Base-by-base conservation (phyloP, 495 filamentous ascomycete genomes). In the Aspergillus saccharolyticus region DNA sequence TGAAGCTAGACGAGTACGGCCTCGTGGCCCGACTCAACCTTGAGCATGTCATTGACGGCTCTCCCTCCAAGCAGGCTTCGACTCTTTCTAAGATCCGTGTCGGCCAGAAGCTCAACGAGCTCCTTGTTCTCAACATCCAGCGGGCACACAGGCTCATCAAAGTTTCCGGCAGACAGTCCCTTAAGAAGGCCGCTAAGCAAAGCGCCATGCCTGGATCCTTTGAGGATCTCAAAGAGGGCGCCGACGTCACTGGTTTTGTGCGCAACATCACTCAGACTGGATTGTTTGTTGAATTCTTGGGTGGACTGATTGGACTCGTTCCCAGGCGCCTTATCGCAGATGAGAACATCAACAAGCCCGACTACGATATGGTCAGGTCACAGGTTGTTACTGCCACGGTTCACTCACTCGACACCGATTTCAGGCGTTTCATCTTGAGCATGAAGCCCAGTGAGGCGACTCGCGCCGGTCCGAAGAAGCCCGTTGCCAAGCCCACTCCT, bases 41-140 rank as follows among this genome's bases (percentile, higher is more conserved):
- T 53, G 81, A 82, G 28, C 93, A 97, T 58, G 80, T 97, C 42
- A 85, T 87, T 22, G 94, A 98, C 74, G 90, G 89, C 24, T 87
- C 88, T 7, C 70, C 77, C 14, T 80, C 81, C 53, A 97, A 96
- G 72, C 86, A 85, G 53, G 75, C 76, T 51, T 86, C 86, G 12
- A 80, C 85, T 14, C 75, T 93, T 57, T 90, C 88, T 61, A 88
- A 86, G 64, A 83, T 96, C 44, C 82, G 88, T 50, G 85, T 91
- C 49, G 91, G 89, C 18, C 90, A 96, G 66, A 86, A 78, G 28
- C 74, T 96, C 54, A 82, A 82, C 20, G 88, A 95, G n/a, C 75
- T 98, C n/a, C 75, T 94, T 22, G 81, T 97, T 22, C 68, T 97
- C 20, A 83, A 87, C 47, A 96, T 92, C 63, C 79, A 89, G 52